Base-by-base conservation (phyloP, 768 basidiomycete species). In the Phylloporus rhodoxanthus region DNA sequence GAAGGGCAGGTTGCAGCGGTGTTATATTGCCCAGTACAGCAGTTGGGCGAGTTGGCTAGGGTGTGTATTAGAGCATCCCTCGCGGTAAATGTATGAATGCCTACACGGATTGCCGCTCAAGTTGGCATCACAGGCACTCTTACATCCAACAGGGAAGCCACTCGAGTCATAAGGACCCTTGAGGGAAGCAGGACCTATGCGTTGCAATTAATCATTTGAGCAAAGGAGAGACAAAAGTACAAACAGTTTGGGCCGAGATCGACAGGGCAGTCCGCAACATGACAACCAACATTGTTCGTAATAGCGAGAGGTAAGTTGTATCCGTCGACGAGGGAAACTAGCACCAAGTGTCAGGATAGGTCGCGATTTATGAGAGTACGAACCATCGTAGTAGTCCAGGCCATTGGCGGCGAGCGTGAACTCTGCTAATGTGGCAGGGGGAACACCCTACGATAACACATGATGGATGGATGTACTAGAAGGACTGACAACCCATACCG, bases 381-480 rank as follows among this genome's bases (percentile, higher is more conserved):
- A 45, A 82, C 82, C 77, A 61, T 85, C 83, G 46, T 84, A 86
- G 52, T 69, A 81, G 53, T 86, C 85, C 1, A 36, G 21, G 41
- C 69, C 72, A 11, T 68, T 72, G 37, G 63, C 58, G 1, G 60
- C 72, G 8, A 86, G 65, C n/a, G 81, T 85, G 69, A 77, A 86
- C 56, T 87, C 84, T 1, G 85, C 85, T 32, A 87, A 68, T 4
- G 78, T 75, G 10, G 79, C 84, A 37, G 86, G 86, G 28, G 84
- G 83, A n/a, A 81, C 75, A 43, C 81, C 82, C 76, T 76, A 8
- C 26, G 42, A 34, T 17, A 9, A 43, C 17, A 53, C 7, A 30
- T 47, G 17, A 45, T 21, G 47, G 42, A 46, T 19, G 11, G 37
- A 13, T 13, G 25, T 34, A 23, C 14, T 17, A 17, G 30, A 25